phyloP scores from a whole-genome alignment of 345 rosid species.

The Linum usitatissimum region DNA sequence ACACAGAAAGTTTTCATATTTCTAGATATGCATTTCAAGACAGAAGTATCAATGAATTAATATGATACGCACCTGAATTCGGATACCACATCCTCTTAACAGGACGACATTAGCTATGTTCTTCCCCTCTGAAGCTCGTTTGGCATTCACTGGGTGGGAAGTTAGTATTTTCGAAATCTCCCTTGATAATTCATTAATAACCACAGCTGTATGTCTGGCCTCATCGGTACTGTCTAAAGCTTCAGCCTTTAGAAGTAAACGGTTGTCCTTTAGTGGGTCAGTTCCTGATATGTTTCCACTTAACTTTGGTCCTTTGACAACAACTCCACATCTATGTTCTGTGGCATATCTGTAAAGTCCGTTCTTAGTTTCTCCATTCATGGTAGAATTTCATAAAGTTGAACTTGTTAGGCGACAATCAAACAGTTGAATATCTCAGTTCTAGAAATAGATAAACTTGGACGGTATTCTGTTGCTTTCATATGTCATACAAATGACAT shows the following conservation, averaged over 20 bases:
- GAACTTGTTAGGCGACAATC: not conserved
- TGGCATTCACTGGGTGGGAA: constrained; percentile 61
- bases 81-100: constrained; percentile 89
- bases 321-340: constrained; percentile 95
- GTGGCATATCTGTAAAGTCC: constrained; percentile 65
- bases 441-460: not conserved
- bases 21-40: too few species aligned
- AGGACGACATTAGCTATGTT: constrained; percentile 79
- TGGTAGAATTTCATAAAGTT: not conserved
- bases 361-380: not conserved
- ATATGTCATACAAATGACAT: not conserved
- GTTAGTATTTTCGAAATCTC: constrained; percentile 68
- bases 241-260: constrained; percentile 63
- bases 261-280: constrained; percentile 85
- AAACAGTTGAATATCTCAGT: not conserved
- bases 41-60: too few species aligned
- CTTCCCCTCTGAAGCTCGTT: constrained; percentile 68
- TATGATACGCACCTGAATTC: constrained; percentile 57
- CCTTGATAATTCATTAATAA: constrained; percentile 72
- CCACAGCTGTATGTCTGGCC: constrained; percentile 72
- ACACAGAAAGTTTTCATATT: too few species aligned
- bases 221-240: constrained; percentile 78
- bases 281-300: constrained; percentile 97
- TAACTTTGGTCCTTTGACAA: constrained; percentile 80
- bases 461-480: not conserved